Percentiles rank a stretch among this genome's conserved stretches.
These are phyloP conservation scores for Exophiala xenobiotica DNA, from an alignment of 2,329 filamentous ascomycete genomes.

Conservation along the genomic window DNA sequence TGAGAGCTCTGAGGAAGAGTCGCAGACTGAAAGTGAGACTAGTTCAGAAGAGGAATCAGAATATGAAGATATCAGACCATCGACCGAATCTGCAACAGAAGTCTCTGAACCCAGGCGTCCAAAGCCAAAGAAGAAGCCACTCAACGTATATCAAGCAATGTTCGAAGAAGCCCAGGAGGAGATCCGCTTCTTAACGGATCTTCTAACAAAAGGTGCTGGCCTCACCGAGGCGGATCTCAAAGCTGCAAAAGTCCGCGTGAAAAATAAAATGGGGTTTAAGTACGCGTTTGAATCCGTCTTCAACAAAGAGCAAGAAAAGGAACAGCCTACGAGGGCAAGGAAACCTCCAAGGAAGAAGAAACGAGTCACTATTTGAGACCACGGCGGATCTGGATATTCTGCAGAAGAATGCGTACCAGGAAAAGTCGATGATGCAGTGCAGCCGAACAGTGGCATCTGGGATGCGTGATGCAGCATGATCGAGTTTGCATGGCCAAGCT, in stretches of 20 bases:
- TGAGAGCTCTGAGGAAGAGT: too few relatives aligned
- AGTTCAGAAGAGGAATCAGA: too few relatives aligned
- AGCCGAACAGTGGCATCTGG: too few relatives aligned
- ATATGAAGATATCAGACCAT: too few relatives aligned
- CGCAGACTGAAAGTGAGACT: too few relatives aligned
- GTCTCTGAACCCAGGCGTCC: background rate
- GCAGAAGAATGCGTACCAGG: too few relatives aligned
- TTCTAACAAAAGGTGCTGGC: conserved; percentile 1
- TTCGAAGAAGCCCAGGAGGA: background rate
- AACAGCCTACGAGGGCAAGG: background rate
- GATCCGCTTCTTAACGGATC: background rate
- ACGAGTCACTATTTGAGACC: background rate
- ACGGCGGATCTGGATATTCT: too few relatives aligned
- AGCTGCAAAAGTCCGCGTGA: background rate
- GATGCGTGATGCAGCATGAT: too few relatives aligned
- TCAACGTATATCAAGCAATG: background rate
- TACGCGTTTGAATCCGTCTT: background rate
- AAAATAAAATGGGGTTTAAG: background rate
- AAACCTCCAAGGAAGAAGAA: background rate
- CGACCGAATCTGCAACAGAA: too few relatives aligned
- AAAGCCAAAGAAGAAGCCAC: too few relatives aligned
- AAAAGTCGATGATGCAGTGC: too few relatives aligned
- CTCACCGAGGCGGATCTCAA: background rate
- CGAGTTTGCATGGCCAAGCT: too few relatives aligned
- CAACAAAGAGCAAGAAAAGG: background rate